A percentile compares a stretch with the other conserved stretches of the same genome.
phyloP scores from a whole-genome alignment of 257 asterid genomes.

The Ilex asprella region DNA sequence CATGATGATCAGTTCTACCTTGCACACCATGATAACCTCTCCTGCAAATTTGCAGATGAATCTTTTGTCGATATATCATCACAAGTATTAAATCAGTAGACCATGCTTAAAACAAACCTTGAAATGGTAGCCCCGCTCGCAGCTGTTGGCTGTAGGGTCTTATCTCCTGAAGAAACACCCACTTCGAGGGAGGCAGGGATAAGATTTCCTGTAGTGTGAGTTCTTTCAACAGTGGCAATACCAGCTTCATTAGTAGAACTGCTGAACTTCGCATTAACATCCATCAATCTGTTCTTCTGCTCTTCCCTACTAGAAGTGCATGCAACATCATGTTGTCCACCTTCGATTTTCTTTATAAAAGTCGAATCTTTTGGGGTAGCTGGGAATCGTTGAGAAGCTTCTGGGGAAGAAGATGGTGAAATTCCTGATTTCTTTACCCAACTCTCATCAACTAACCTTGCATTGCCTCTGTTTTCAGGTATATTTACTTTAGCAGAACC shows the following conservation, averaged over 20 bases:
- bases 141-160: too few relatives aligned
- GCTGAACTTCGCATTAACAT: constrained; percentile 24
- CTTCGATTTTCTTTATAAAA: constrained; percentile 64
- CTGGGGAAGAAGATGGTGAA: constrained; percentile 24
- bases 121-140: constrained; percentile 5
- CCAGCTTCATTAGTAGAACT: constrained; percentile 27
- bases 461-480: constrained; percentile 20
- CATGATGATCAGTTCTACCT: constrained; percentile 44
- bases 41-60: constrained; percentile 35
- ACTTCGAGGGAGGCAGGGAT: constrained; percentile 26
- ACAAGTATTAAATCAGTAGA: too few relatives aligned
- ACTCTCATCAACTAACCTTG: constrained; percentile 31
- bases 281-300: constrained; percentile 31
- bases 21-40: constrained; percentile 45
- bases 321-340: constrained; percentile 35
- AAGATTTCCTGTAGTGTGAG: constrained; percentile 23
- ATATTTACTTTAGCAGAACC: constrained; percentile 29
- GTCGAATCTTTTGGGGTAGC: constrained; percentile 39
- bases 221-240: constrained; percentile 21
- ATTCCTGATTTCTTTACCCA: constrained; percentile 32
- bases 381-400: constrained; percentile 25
- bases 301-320: constrained; percentile 29
- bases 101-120: constrained; percentile 34
- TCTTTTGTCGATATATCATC: constrained; percentile 8
- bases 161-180: constrained; percentile 3